Evolutionary conservation across 352 stramenopile species (phyloP), one percentile per base, ranked within the genome.

Genomic region (Phytophthora meadii): DNA sequence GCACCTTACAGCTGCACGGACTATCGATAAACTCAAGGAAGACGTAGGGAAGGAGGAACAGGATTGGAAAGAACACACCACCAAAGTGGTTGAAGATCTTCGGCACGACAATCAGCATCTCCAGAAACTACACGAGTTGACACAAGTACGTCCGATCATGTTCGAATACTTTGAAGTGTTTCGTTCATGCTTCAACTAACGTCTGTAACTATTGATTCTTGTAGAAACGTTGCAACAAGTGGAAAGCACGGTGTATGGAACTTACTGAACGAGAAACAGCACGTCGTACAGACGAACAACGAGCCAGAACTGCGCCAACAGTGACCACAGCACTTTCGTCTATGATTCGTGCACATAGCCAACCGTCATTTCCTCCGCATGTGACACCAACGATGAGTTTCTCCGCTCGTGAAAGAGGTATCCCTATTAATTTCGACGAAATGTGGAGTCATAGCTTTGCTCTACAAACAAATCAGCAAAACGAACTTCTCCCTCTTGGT

Each of bases 161-260:
- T n/a, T 15, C 4, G 5, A 1, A 22, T 30, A 30, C 27, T 30
- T 30, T 30, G 6, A 30, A 30, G 2, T 30, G 8, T 22, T 37
- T 39, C 9, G 4, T 36, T 36, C 30, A 14, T 36, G 37, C 8
- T 12, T 41, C 14, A 27, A 9, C 47, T 64, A 61, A 54, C 11
- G 14, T 14, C 8, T 36, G 11, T 36, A 4, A 45, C 11, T 19
- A 51, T 42, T 24, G 24, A 9, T 17, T 41, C 11, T 39, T 37
- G 2, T 17, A 92, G 75, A 90, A 90, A 74, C 84, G 84, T 14
- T 85, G 77, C 49, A 58, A 72, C 53, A 92, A 92, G 59, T 92
- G 84, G 84, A 92, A 90, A 54, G 68, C 72, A 37, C 72, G 80
- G 10, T 90, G 72, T 37, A 53, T 82, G 19, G 78, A 84, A 5